Evolutionary conservation across 768 basidiomycete genomes (phyloP).

Genomic region (Dentipellis sp.): DNA sequence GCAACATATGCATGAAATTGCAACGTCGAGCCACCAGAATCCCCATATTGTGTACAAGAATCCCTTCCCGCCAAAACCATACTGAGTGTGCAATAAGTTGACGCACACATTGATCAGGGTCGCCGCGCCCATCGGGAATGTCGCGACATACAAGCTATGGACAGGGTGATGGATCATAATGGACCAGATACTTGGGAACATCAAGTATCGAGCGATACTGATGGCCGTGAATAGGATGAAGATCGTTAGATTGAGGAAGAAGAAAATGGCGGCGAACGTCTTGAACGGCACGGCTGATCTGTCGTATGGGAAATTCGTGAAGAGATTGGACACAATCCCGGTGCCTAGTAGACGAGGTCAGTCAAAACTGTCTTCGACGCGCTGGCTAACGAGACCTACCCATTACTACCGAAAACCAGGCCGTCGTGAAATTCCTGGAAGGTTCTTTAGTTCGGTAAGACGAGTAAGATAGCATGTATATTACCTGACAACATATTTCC

Average conservation of each 20-base stretch:
- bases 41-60: neutral
- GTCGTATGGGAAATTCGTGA: conserved; percentile 1
- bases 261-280: neutral
- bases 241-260: neutral
- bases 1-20: neutral
- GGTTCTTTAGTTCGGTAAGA: no score
- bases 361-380: neutral
- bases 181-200: neutral
- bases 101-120: neutral
- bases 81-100: neutral
- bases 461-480: no score
- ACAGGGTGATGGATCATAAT: neutral
- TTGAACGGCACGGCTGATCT: neutral
- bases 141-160: neutral
- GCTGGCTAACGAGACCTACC: neutral
- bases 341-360: neutral
- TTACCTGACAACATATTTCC: no score
- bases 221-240: neutral
- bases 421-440: neutral
- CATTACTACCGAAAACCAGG: conserved; percentile 1
- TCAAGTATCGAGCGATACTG: neutral
- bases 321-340: neutral
- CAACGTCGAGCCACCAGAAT: neutral
- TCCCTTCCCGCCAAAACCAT: neutral
- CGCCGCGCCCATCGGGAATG: neutral